These are phyloP conservation scores for Kodamaea arcana DNA, from an alignment of 1,139 yeast genomes.

Conservation along the genomic window DNA sequence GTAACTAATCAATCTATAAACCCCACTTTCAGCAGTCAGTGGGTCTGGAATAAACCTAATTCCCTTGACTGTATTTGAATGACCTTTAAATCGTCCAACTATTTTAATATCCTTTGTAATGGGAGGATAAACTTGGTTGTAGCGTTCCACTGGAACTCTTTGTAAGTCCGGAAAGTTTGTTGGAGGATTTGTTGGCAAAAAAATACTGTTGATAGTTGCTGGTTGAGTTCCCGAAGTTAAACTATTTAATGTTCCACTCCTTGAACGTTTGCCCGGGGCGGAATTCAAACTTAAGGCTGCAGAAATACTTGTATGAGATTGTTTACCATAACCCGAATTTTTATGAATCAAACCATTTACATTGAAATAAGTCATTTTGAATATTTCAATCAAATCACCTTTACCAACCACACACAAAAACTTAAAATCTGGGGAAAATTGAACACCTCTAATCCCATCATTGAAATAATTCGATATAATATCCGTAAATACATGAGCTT, in stretches of 20 bases:
- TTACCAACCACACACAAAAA: conserved; percentile 56
- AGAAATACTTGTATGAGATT: conserved; percentile 12
- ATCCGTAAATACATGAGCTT: conserved; percentile 43
- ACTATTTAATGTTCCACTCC: conserved; percentile 39
- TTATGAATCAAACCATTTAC: conserved; percentile 29
- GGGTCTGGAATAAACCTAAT: conserved; percentile 30
- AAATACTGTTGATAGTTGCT: conserved; percentile 11
- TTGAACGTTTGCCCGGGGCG: conserved; percentile 24
- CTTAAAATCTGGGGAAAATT: conserved; percentile 63
- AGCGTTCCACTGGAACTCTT: background rate
- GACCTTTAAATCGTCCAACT: conserved; percentile 58
- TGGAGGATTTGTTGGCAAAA: conserved; percentile 18
- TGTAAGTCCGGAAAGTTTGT: conserved; percentile 7
- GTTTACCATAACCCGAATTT: conserved; percentile 11
- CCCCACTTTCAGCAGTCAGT: conserved; percentile 19
- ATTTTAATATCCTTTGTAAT: conserved; percentile 40
- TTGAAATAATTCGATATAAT: conserved; percentile 59
- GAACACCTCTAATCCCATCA: conserved; percentile 57
- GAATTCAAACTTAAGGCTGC: conserved; percentile 2
- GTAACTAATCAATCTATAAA: conserved; percentile 59
- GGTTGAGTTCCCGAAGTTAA: conserved; percentile 15
- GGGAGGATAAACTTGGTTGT: conserved; percentile 26
- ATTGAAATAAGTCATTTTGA: conserved; percentile 41
- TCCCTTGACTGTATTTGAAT: conserved; percentile 57
- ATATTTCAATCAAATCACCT: conserved; percentile 57